phyloP scores from a whole-genome alignment of 2,329 filamentous ascomycete genomes.

The Tetracladium maxilliforme region DNA sequence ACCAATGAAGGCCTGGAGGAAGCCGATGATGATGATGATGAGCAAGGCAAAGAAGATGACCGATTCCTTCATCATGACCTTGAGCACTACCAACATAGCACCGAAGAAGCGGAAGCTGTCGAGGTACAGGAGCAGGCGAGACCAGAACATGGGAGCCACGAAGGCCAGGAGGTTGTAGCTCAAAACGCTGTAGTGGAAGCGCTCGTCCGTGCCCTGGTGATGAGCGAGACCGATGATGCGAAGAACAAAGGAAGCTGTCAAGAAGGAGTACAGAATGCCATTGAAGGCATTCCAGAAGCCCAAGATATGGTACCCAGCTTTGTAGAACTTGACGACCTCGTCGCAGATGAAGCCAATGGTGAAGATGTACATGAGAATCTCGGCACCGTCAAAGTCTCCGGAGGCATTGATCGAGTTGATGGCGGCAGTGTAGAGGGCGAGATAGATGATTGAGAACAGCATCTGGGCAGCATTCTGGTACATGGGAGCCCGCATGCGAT shows the following conservation, averaged over 20 bases:
- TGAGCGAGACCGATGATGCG: constrained; percentile 67
- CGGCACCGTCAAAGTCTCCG: constrained; percentile 72
- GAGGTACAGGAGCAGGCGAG: constrained; percentile 77
- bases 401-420: constrained; percentile 87
- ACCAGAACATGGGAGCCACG: constrained; percentile 93
- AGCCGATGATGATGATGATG: constrained; percentile 68
- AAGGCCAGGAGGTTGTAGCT: constrained; percentile 94
- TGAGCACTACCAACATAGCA: constrained; percentile 92
- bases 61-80: constrained; percentile 88
- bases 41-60: constrained; percentile 93
- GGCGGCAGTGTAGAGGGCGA: constrained; percentile 73
- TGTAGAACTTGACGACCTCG: constrained; percentile 80
- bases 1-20: constrained; percentile 88
- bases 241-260: constrained; percentile 64
- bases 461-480: constrained; percentile 91
- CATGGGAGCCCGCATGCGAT: constrained; percentile 80
- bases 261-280: constrained; percentile 60
- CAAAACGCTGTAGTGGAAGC: constrained; percentile 56
- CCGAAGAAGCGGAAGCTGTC: constrained; percentile 94
- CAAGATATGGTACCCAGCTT: constrained; percentile 80
- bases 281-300: constrained; percentile 98
- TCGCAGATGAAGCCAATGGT: constrained; percentile 85
- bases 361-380: constrained; percentile 78
- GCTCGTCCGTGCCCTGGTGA: constrained; percentile 26
- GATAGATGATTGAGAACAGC: constrained; percentile 67